Base-by-base conservation (phyloP, 805 yeast genomes). In the Candida endomychidarum region DNA sequence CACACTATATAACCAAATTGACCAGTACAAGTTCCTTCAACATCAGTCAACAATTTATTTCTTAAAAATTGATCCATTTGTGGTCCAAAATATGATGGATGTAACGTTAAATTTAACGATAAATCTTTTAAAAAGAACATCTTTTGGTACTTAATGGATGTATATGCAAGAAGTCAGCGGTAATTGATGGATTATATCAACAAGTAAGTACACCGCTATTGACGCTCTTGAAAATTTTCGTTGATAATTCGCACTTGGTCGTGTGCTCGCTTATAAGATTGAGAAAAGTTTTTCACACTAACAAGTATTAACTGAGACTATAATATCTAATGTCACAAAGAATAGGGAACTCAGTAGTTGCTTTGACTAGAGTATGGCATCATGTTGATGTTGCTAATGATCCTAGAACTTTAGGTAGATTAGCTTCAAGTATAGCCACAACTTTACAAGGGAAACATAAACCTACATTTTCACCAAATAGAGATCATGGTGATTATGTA, bases 11-110 rank as follows among this genome's bases (percentile, higher is more conserved):
- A 93, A 10, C 99, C 99, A 70, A 93, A 93, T 63, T 93, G 96
- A 54, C 99, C 99, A 0, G 98, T 90, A 67, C 98, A 93, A 1
- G 98, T 89, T 18, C 99, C 99, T 67, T 93, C 99, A 30, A 93
- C 99, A 59, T 93, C 99, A 49, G 87, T 89, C 43, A 93, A 75
- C 47, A 93, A 74, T 63, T 91, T 90, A 57, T 89, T 86, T 58
- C 95, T 81, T 51, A 93, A 72, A 57, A 81, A 91, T 59, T 88
- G 95, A 65, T 86, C 89, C 98, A 93, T 93, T 53, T 90, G 95
- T 3, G 98, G 96, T 1, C 99, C 99, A 58, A 90, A 91, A 64
- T 82, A 93, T 23, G 98, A 89, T 38, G 99, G 99, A 64, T 91
- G 99, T 41, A 93, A 81, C 33, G 97, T 90, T 52, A 93, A 74